Percentiles rank a stretch among this genome's conserved stretches.
These are phyloP conservation scores for Pseudopyricularia cyperi DNA, from an alignment of 2,329 filamentous ascomycete species.

Conservation along the genomic window DNA sequence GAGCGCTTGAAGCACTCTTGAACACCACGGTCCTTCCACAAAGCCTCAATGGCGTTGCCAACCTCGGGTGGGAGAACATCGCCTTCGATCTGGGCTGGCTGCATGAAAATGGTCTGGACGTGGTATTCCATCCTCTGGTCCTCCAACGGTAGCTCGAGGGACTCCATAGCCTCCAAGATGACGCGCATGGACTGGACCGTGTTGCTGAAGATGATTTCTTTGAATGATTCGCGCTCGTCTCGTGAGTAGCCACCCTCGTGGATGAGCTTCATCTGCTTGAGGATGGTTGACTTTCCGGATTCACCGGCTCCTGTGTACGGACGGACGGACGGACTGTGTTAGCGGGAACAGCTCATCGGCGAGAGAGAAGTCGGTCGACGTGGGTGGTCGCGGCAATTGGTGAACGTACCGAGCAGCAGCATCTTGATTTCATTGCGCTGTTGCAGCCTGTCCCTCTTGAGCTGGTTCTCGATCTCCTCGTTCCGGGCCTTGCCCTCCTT, in stretches of 20 bases:
- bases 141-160: slow-evolving; percentile 67
- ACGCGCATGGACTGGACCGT: slow-evolving; percentile 58
- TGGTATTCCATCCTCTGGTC: slow-evolving; percentile 93
- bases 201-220: slow-evolving; percentile 60
- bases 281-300: slow-evolving; percentile 87
- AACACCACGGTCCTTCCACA: slow-evolving; percentile 88
- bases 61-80: slow-evolving; percentile 91
- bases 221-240: slow-evolving; percentile 62
- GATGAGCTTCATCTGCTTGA: slow-evolving; percentile 99
- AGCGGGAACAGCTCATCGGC: slow-evolving; percentile 2
- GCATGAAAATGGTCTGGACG: slow-evolving; percentile 95
- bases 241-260: slow-evolving; percentile 97
- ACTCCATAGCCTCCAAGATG: slow-evolving; percentile 57
- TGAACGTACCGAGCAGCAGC: slow-evolving; percentile 77
- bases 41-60: slow-evolving; percentile 77
- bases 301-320: slow-evolving; percentile 71
- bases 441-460: slow-evolving; percentile 97
- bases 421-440: slow-evolving; percentile 99
- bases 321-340: slow-evolving; percentile 7
- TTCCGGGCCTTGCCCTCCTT: slow-evolving; percentile 99
- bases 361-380: background rate
- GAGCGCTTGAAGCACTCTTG: slow-evolving; percentile 94
- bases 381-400: background rate
- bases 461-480: slow-evolving; percentile 99
- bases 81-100: slow-evolving; percentile 90